Conservation (phyloP, 2,329 filamentous ascomycete genomes). For the Thelonectria olida region DNA sequence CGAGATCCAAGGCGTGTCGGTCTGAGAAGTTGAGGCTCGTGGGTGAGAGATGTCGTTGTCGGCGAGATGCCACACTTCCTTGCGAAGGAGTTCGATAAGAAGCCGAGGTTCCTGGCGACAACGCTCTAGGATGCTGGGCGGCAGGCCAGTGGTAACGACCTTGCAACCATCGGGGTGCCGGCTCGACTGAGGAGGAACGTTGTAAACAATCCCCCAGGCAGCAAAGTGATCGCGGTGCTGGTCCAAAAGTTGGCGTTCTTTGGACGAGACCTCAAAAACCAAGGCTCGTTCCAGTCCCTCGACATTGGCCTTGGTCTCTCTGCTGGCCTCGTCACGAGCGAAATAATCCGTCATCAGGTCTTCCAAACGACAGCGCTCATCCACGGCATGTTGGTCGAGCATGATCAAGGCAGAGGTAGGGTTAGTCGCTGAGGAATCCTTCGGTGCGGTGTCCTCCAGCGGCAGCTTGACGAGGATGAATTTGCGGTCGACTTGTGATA, state of each 20-base stretch:
- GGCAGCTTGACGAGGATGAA: conserved; percentile 79
- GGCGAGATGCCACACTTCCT: conserved; percentile 75
- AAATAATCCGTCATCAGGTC: conserved; percentile 69
- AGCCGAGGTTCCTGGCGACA: conserved; percentile 78
- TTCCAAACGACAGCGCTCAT: conserved; percentile 87
- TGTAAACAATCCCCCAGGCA: conserved; percentile 79
- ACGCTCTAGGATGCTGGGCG: conserved; percentile 77
- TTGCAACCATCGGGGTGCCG: conserved; percentile 18
- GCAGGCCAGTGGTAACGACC: conserved; percentile 68
- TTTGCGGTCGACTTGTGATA: conserved; percentile 89
- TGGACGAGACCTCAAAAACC: conserved; percentile 68
- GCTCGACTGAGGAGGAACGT: conserved; percentile 42
- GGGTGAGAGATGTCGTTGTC: conserved; percentile 48
- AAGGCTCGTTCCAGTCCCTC: conserved; percentile 62
- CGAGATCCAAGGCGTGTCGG: conserved; percentile 62
- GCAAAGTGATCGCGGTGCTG: conserved; percentile 66
- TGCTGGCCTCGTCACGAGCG: not conserved
- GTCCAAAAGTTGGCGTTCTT: conserved; percentile 69
- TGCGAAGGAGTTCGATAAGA: conserved; percentile 77
- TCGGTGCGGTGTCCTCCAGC: conserved; percentile 18
- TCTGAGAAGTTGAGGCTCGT: conserved; percentile 4
- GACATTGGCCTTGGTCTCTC: conserved; percentile 36
- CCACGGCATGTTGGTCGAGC: conserved; percentile 93
- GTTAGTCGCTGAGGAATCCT: not conserved
- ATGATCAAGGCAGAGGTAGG: conserved; percentile 70